Percentiles rank a stretch among this genome's conserved stretches.
These are phyloP conservation scores for Lentinula lateritia DNA, from an alignment of 768 basidiomycete genomes.

Conservation along the genomic window DNA sequence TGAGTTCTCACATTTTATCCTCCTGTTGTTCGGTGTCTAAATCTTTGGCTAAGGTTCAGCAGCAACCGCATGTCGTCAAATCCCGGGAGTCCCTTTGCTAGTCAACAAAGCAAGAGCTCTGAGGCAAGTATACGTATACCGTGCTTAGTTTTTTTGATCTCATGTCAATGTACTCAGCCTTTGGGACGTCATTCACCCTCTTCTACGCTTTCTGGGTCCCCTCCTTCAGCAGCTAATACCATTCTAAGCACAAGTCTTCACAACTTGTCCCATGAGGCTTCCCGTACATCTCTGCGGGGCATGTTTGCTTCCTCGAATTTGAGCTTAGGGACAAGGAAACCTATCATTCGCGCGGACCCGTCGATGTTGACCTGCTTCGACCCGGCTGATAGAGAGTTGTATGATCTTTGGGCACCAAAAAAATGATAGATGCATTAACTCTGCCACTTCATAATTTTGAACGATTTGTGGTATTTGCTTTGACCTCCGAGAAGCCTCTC, in stretches of 20 bases:
- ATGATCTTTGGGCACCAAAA: slow-evolving; percentile 38
- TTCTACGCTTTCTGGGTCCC: slow-evolving; percentile 26
- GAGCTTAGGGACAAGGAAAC: slow-evolving; percentile 23
- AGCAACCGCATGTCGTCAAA: background rate
- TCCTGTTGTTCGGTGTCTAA: background rate
- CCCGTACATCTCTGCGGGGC: slow-evolving; percentile 26
- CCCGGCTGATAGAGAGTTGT: slow-evolving; percentile 68
- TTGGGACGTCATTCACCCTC: slow-evolving; percentile 12
- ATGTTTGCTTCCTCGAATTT: slow-evolving; percentile 18
- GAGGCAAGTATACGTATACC: background rate
- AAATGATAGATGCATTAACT: background rate
- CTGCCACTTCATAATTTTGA: background rate
- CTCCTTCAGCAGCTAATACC: background rate
- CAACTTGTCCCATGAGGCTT: slow-evolving; percentile 16
- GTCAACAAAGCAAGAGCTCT: slow-evolving; percentile 4
- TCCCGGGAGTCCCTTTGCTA: slow-evolving; percentile 3
- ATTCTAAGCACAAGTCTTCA: background rate
- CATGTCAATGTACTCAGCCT: background rate
- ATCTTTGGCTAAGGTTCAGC: background rate
- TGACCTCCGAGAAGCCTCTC: background rate
- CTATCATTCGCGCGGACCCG: slow-evolving; percentile 58
- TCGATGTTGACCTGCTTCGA: slow-evolving; percentile 71
- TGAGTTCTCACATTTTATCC: background rate
- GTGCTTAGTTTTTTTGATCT: too few species aligned
- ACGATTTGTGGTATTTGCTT: slow-evolving; percentile 4